Evolutionary conservation across 352 stramenopile genomes (phyloP).

Genomic region (Phytophthora colocasiae): DNA sequence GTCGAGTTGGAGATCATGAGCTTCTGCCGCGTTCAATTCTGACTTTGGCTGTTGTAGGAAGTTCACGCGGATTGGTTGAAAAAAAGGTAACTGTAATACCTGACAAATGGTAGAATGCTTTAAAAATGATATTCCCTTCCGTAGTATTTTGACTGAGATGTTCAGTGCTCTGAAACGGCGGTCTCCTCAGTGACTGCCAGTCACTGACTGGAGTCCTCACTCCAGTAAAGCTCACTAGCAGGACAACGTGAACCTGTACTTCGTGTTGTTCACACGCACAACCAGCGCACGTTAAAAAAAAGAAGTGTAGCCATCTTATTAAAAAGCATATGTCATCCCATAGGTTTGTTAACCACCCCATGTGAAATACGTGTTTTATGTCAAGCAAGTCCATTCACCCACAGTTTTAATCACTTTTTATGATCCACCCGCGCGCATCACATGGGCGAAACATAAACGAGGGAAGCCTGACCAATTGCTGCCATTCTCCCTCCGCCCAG

Average conservation of each 20-base stretch:
- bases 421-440: not conserved
- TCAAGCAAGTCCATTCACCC: not conserved
- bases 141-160: too few species aligned
- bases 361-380: too few species aligned
- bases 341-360: not conserved
- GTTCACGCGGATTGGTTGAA: conserved; percentile 8
- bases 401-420: not conserved
- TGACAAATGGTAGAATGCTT: not conserved
- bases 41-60: not conserved
- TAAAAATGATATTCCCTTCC: too few species aligned
- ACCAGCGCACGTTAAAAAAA: too few species aligned
- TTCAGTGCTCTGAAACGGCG: not conserved
- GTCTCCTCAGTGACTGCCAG: not conserved
- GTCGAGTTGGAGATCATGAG: conserved; percentile 86
- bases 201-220: not conserved
- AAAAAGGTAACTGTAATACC: not conserved
- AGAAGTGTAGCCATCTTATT: conserved; percentile 1
- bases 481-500: conserved; percentile 34
- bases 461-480: conserved; percentile 27
- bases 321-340: conserved; percentile 6
- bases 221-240: not conserved
- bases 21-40: not conserved
- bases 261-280: too few species aligned
- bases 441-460: conserved; percentile 20
- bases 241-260: too few species aligned